Percentiles rank a stretch among this genome's conserved stretches.
phyloP scores from a whole-genome alignment of 176 grass and related monocot genomes.

The Avena insularis region DNA sequence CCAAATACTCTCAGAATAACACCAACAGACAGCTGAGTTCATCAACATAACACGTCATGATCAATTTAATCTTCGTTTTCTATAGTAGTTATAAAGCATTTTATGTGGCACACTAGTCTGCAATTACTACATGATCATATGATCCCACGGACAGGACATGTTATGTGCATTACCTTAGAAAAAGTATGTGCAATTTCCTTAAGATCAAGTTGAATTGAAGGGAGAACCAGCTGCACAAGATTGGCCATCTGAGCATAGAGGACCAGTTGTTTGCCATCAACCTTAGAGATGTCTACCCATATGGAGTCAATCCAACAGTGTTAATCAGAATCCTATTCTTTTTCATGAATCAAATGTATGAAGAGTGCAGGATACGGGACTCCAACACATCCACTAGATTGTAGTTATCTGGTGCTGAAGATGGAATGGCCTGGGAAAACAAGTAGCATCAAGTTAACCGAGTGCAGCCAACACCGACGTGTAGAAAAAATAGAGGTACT shows the following conservation, averaged over 20 bases:
- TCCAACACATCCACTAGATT: constrained; percentile 74
- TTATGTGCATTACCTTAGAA: constrained; percentile 70
- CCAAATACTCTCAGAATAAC: constrained; percentile 25
- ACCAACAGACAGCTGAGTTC: not conserved
- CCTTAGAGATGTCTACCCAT: constrained; percentile 66
- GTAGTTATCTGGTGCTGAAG: constrained; percentile 69
- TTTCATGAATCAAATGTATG: constrained; percentile 32
- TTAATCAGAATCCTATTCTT: constrained; percentile 1
- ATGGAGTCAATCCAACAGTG: constrained; percentile 47
- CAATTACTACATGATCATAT: not conserved
- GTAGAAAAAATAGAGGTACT: not conserved
- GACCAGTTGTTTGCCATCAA: constrained; percentile 80
- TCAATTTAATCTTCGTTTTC: not conserved
- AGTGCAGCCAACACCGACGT: not conserved
- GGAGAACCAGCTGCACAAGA: constrained; percentile 78
- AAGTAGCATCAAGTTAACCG: constrained; percentile 35
- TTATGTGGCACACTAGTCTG: not conserved
- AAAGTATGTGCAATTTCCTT: constrained; percentile 81
- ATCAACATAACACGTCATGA: not conserved
- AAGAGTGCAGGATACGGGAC: constrained; percentile 74
- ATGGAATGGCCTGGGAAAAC: constrained; percentile 69
- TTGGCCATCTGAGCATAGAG: constrained; percentile 95
- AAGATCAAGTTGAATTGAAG: constrained; percentile 71
- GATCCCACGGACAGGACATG: constrained; percentile 16
- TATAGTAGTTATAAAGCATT: not conserved